Evolutionary conservation across 2,329 filamentous ascomycete genomes (phyloP), one percentile per base, ranked within the genome.

Genomic region (Falciphora oryzae): DNA sequence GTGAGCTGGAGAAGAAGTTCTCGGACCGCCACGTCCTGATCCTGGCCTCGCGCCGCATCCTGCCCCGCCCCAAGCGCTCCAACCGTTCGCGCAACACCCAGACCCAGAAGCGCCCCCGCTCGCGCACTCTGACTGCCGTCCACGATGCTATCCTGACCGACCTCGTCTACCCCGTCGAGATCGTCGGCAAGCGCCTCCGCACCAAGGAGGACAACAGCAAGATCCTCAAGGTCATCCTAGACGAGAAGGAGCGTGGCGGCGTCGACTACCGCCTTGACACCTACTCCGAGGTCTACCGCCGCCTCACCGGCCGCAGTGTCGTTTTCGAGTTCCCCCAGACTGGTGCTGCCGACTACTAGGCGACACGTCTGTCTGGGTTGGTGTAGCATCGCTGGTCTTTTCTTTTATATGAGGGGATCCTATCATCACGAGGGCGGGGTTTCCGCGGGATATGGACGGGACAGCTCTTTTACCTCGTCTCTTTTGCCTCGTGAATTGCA

Each of bases 1-100:
- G 95, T 84, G 95, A 99, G 88, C 93, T 99, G 79, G 95, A 99
- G 91, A 99, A 99, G 93, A 99, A 99, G 87, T 99, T 99, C 92
- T 98, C 95, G 71, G 95, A 99, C 88, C 95, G 95, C 83, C 95
- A 99, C 83, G 95, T 99, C 81, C 87, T 99, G 81, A 93, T 99
- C 89, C 90, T 99, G 76, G 95, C 95, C 75, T 96, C 94, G 78
- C 95, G 95, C 88, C 95, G 95, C 83, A 99, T 99, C 77, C 88
- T 99, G 69, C 94, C 95, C 80, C 93, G 93, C 81, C 95, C 95
- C 81, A 97, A 97, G 92, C 93, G 94, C 80, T 97, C 93, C 80
- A 92, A 89, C 86, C 93, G 93, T 85, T 92, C 90, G 73, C 94
- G 95, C 87, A 93, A 93, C 85, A 92, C 86, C 79, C 93, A 95